Base-by-base conservation (phyloP, 176 grass and related monocot species). In the Musa itinerans region DNA sequence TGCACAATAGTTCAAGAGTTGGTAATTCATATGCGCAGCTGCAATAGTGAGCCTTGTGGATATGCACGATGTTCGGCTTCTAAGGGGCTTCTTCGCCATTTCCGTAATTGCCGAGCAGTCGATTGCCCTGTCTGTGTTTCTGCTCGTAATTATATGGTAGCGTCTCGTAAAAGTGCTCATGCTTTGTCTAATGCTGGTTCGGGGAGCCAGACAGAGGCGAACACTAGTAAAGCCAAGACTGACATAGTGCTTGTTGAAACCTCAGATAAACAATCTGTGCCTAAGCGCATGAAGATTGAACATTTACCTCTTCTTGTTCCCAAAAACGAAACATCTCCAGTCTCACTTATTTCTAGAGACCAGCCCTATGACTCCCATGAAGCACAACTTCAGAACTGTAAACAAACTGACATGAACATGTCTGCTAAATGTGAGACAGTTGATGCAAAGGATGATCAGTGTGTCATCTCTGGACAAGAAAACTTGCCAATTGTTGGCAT, bases 71-170 rank as follows among this genome's bases (percentile, higher is more conserved):
- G 96, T 83, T 78, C 77, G 19, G 79, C 27, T 21, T 89, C 91
- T 65, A 87, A 74, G 73, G 88, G 75, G 52, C 69, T 86, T 51
- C 63, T 85, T 83, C 59, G 75, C 25, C 96, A 99, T 88, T 91
- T 86, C 68, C 84, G 92, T 74, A 71, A 76, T 76, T 99, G 96
- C 63, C 68, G n/a, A 9, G 85, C 84, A 79, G 71, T 81, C 76
- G 75, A 92, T 56, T 99, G 96, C 78, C 91, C 91, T 77, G 88
- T 95, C 61, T 99, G 96, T 73, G 81, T 80, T 54, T 76, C 79
- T 81, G 91, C 84, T 71, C 86, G 27, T 76, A 83, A 89, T 66
- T 80, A 79, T 78, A 76, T 89, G 69, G 81, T 84, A 57, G 62
- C 77, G 58, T 25, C 21, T 79, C 84, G 87, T 76, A 84, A 84